Conservation (phyloP, 78 protist species). For the Dictyostelium purpureum region DNA sequence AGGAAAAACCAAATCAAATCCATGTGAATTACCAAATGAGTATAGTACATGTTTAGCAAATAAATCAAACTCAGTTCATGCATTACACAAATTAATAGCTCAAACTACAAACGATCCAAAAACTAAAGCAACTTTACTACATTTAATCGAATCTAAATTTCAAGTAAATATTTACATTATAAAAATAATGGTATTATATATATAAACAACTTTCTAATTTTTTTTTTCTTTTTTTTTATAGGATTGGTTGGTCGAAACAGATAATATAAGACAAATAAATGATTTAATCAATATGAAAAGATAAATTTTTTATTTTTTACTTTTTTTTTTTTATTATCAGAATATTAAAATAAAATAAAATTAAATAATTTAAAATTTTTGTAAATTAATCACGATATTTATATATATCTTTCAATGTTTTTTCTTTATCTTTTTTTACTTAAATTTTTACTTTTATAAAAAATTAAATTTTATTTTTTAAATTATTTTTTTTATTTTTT, state of each 20-base stretch:
- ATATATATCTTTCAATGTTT: too few species aligned
- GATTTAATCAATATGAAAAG: constrained; percentile 67
- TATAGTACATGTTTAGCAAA: not conserved
- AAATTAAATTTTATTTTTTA: too few species aligned
- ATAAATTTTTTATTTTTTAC: not conserved
- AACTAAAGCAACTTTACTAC: constrained; percentile 43
- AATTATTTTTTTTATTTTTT: too few species aligned
- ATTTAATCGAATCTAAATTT: constrained; percentile 66
- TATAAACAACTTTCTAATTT: not conserved
- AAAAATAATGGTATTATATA: not conserved
- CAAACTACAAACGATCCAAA: constrained; percentile 42
- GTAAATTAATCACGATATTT: not conserved
- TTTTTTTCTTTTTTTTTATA: not conserved
- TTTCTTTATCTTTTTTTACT: not conserved
- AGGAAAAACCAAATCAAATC: constrained; percentile 63
- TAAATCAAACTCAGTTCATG: constrained; percentile 30
- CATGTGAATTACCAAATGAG: constrained; percentile 48
- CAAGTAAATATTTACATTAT: not conserved
- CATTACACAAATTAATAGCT: constrained; percentile 49
- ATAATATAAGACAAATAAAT: constrained; percentile 65
- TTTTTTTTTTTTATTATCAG: too few species aligned
- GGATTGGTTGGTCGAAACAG: constrained; percentile 69
- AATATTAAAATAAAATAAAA: too few species aligned
- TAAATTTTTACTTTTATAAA: too few species aligned
- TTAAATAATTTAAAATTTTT: too few species aligned